Percentiles rank a stretch among this genome's conserved stretches.
These are phyloP conservation scores for Globisporangium spiculum DNA, from an alignment of 352 stramenopile genomes.

Conservation along the genomic window DNA sequence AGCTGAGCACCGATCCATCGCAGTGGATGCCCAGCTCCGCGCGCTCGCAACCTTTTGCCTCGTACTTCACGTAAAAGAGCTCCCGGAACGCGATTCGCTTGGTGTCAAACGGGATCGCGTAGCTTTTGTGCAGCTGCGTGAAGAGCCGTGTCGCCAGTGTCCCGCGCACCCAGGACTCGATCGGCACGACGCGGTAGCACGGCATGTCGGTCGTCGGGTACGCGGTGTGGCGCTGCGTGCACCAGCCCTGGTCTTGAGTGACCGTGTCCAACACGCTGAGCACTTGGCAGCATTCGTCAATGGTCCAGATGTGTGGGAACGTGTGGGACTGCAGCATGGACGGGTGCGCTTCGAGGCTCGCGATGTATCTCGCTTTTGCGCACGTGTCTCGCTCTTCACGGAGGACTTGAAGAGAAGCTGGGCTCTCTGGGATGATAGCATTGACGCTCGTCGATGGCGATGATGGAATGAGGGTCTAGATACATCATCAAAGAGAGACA, in stretches of 20 bases:
- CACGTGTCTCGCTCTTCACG: constrained; percentile 35
- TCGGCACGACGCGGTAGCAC: constrained; percentile 56
- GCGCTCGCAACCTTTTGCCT: constrained; percentile 54
- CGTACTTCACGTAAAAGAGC: constrained; percentile 89
- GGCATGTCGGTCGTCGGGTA: constrained; percentile 87
- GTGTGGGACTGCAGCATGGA: constrained; percentile 40
- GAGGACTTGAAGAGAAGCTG: constrained; percentile 18
- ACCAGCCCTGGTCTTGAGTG: constrained; percentile 55
- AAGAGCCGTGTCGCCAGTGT: constrained; percentile 53
- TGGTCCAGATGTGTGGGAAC: constrained; percentile 50
- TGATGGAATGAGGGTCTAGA: neutral
- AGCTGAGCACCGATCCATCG: constrained; percentile 94
- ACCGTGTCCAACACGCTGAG: constrained; percentile 35
- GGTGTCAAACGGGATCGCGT: constrained; percentile 30
- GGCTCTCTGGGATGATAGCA: neutral
- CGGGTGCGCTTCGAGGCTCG: constrained; percentile 43
- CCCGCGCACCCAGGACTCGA: constrained; percentile 67
- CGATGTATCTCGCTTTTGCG: constrained; percentile 47
- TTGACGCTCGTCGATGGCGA: neutral
- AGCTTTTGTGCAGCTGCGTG: constrained; percentile 44
- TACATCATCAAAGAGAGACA: neutral
- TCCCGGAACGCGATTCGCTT: constrained; percentile 75
- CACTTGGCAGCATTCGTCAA: constrained; percentile 46
- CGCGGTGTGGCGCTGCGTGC: constrained; percentile 68
- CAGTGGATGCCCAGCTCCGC: constrained; percentile 87